Evolutionary conservation across 768 basidiomycete species (phyloP).

Genomic region (Tremella fuciformis): DNA sequence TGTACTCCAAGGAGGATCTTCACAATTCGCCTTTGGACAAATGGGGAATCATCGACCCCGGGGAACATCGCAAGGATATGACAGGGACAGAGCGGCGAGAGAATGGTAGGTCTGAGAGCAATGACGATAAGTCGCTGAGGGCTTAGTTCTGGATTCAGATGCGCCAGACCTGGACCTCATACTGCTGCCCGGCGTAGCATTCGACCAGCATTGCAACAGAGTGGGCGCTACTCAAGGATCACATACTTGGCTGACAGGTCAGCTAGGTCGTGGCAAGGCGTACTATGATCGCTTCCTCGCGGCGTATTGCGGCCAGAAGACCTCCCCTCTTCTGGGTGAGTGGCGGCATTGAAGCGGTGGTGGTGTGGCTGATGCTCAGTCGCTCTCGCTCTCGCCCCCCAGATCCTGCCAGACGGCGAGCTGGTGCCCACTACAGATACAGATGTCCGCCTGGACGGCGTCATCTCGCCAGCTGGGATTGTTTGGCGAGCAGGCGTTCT

Average conservation of each 20-base stretch:
- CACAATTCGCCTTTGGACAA: slow-evolving; percentile 37
- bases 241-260: background rate
- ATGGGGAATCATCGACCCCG: slow-evolving; percentile 45
- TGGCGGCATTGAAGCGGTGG: background rate
- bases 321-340: slow-evolving; percentile 33
- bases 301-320: slow-evolving; percentile 18
- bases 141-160: slow-evolving; percentile 12
- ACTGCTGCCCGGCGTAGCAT: slow-evolving; percentile 45
- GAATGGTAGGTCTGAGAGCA: slow-evolving; percentile 25
- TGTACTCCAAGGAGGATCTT: slow-evolving; percentile 36
- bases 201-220: slow-evolving; percentile 40
- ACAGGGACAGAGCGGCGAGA: slow-evolving; percentile 16
- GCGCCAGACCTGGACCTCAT: slow-evolving; percentile 34
- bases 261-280: slow-evolving; percentile 46
- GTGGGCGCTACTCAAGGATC: slow-evolving; percentile 15
- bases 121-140: background rate
- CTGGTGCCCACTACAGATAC: slow-evolving; percentile 35
- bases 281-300: slow-evolving; percentile 42
- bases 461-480: slow-evolving; percentile 33
- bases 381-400: slow-evolving; percentile 35
- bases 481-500: slow-evolving; percentile 15
- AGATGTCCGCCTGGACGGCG: slow-evolving; percentile 37
- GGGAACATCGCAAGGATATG: slow-evolving; percentile 19
- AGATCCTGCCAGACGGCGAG: slow-evolving; percentile 27
- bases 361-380: slow-evolving; percentile 22